A percentile compares a stretch with the other conserved stretches of the same genome.
Evolutionary conservation across 371 early-diverging fungal genomes (phyloP).

Genomic region (Lichtheimia ornata): DNA sequence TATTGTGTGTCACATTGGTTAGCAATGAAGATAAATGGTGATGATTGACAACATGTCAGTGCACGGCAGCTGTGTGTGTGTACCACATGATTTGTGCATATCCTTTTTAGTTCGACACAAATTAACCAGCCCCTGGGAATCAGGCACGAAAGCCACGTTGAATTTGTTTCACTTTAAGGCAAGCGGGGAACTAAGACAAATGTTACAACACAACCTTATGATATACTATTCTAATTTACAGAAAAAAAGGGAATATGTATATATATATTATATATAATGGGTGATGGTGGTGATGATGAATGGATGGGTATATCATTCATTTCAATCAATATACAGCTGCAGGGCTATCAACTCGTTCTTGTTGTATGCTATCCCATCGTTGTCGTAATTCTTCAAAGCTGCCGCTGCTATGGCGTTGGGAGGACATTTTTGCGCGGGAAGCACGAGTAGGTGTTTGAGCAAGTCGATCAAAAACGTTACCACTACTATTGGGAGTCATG

Average conservation of each 20-base stretch:
- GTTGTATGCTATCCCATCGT: constrained; percentile 19
- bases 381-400: constrained; percentile 26
- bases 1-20: too few relatives aligned
- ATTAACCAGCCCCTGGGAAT: too few relatives aligned
- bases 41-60: too few relatives aligned
- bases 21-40: too few relatives aligned
- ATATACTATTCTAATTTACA: background rate
- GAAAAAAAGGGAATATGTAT: background rate
- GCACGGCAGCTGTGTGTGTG: too few relatives aligned
- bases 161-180: too few relatives aligned
- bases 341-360: constrained; percentile 7
- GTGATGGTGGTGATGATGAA: background rate
- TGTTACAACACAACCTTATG: too few relatives aligned
- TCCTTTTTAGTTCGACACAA: too few relatives aligned
- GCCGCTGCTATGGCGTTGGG: constrained; percentile 25
- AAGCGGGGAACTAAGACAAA: too few relatives aligned
- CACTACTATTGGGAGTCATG: constrained; percentile 27
- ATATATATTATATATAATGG: background rate
- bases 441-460: constrained; percentile 48
- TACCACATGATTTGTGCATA: too few relatives aligned
- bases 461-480: constrained; percentile 46
- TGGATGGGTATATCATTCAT: background rate
- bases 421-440: constrained; percentile 44
- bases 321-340: constrained; percentile 1
- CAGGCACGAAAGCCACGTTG: too few relatives aligned